Base-by-base conservation (phyloP, 1,139 yeast genomes). In the Kodamaea fungicola region DNA sequence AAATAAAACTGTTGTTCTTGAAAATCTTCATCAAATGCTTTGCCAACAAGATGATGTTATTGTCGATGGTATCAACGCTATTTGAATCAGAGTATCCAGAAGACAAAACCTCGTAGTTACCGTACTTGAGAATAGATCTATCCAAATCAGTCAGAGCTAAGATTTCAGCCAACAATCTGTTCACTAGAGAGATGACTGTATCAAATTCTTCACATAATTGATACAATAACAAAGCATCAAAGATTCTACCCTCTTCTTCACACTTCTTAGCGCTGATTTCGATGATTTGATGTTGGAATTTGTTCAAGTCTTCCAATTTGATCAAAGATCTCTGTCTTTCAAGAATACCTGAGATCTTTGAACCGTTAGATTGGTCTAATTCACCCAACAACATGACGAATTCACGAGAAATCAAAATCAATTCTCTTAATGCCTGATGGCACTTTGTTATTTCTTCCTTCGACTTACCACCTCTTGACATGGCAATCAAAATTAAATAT, bases 151-250 rank as follows among this genome's bases (percentile, higher is more conserved):
- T 77, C 33, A 84, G 75, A 29, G 88, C 74, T 37, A 92, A 69
- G 19, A 83, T 73, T 53, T 90, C 96, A 30, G 97, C 89, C 35
- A 92, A 67, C 24, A 88, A 64, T 52, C 79, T 78, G 62, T 88
- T 90, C 44, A 90, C 78, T 42, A 88, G 75, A 1, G 75, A 61
- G 9, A 90, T 76, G n/a, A 88, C 97, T 22, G 87, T 82, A 54
- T 86, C 86, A 58, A 83, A 85, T 52, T 90, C 96, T 61, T 87
- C 94, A 38, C 96, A 79, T 45, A 90, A 74, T 63, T 90, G 96
- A 56, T 87, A 92, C 40, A 92, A 70, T 39, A 87, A 67, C 41
- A 94, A 76, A 8, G 97, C 88, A 56, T 94, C 97, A 44, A 85
- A 79, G 4, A 82, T 73, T 51, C 96, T 75, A 3, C 97, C 97